A percentile compares a stretch with the other conserved stretches of the same genome.
phyloP scores from a whole-genome alignment of 139 green algal genomes.

The Tetratostichococcus sp. region DNA sequence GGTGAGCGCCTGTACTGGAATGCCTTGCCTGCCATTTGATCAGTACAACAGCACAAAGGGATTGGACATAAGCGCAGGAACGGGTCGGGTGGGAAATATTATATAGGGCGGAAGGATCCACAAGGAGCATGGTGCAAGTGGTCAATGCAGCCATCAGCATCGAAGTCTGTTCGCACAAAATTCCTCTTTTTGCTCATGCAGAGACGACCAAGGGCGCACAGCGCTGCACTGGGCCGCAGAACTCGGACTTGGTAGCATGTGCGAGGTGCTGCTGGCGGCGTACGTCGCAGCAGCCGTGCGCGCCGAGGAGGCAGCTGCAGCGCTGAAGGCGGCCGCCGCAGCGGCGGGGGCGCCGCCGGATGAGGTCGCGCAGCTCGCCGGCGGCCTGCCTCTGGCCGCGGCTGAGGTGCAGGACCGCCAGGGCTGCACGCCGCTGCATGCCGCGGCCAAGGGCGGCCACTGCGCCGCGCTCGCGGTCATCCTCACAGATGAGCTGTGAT shows the following conservation, averaged over 20 bases:
- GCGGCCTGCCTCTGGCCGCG: slow-evolving; percentile 6
- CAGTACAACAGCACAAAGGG: neutral
- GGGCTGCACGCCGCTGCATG: slow-evolving; percentile 63
- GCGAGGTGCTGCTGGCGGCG: slow-evolving; percentile 29
- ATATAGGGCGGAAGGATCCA: no score
- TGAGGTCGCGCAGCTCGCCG: neutral
- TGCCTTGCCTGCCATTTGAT: neutral
- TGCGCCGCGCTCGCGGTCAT: slow-evolving; percentile 9
- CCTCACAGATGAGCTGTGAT: neutral
- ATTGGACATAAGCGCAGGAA: no score
- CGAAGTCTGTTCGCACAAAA: no score
- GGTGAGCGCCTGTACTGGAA: slow-evolving; percentile 8
- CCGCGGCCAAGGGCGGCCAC: slow-evolving; percentile 48
- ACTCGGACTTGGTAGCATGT: slow-evolving; percentile 28
- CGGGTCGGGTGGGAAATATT: no score
- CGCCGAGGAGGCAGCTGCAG: neutral
- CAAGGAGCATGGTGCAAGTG: no score
- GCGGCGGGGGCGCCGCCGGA: slow-evolving; percentile 7
- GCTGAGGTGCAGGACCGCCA: slow-evolving; percentile 55
- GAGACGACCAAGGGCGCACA: slow-evolving; percentile 72
- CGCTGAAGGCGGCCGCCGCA: neutral
- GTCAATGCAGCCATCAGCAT: no score
- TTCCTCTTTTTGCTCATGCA: no score
- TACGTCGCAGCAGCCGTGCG: neutral
- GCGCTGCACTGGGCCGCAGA: slow-evolving; percentile 75